Evolutionary conservation across 495 filamentous ascomycete genomes (phyloP), one percentile per base, ranked within the genome.

Genomic region (Tuber brumale): DNA sequence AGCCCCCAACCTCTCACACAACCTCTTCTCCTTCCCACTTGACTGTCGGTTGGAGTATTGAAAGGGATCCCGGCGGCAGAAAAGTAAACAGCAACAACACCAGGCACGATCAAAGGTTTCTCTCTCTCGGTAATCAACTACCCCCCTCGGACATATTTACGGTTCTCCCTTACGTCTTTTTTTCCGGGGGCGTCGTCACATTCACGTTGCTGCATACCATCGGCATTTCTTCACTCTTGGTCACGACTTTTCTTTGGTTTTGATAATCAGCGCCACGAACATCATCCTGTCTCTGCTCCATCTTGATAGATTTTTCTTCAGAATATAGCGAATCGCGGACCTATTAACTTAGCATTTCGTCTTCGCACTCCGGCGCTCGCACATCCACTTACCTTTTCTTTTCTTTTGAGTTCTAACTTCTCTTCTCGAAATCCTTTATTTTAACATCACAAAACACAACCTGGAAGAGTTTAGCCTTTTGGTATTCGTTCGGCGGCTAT

Each of bases 311-410:
- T 73, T 70, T 80, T 61, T 43, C 41, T 66, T 48, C 42, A 66
- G 23, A 76, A 70, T 74, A 73, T 48, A 80, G 72, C 80, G 74
- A 79, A 74, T 74, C 75, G 76, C 81, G 81, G 82, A 83, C 81
- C 77, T 83, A 83, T 83, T 83, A 83, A 83, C 77, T 83, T 83
- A 83, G 81, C 43, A 74, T 76, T 77, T 83, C 81, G 81, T 83
- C 78, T 75, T 71, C 70, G 74, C 75, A 77, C 72, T 61, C 72
- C 81, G 76, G 77, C 72, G 74, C 74, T 76, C 70, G 70, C 66
- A 57, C 51, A 72, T 72, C 76, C 41, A 73, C 37, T 46, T 41
- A 19, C 35, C 76, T 61, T 75, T 75, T 70, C 75, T 69, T 69
- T 71, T 37, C n/a, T 69, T 71, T 74, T 70, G 57, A 77, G 35